phyloP scores from a whole-genome alignment of 345 rosid genomes.

The Populus simonii region DNA sequence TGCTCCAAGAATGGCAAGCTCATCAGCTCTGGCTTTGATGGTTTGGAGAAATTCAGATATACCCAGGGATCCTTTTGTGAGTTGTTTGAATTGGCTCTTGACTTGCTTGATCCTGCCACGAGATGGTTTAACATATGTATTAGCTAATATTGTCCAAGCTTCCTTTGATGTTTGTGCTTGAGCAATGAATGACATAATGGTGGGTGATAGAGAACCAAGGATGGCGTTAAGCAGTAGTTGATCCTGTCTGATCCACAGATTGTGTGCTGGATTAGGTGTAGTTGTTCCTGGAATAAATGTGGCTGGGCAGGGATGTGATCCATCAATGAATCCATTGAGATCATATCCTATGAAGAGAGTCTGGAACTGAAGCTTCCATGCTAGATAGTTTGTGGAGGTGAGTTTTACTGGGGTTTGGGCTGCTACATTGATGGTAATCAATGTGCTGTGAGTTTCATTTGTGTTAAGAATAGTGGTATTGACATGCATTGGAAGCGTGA shows the following conservation, averaged over 20 bases:
- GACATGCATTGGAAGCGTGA: too few relatives aligned
- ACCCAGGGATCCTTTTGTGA: not conserved
- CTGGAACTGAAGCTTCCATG: too few relatives aligned
- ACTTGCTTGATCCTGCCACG: not conserved
- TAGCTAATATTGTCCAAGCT: not conserved
- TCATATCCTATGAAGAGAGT: too few relatives aligned
- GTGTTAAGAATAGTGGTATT: too few relatives aligned
- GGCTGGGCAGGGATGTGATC: too few relatives aligned
- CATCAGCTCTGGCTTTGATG: not conserved
- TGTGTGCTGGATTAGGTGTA: too few relatives aligned
- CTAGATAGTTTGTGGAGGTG: too few relatives aligned
- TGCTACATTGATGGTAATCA: too few relatives aligned
- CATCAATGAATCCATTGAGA: too few relatives aligned
- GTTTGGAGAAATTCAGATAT: not conserved
- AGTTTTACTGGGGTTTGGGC: too few relatives aligned
- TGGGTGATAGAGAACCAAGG: not conserved
- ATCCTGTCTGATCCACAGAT: not conserved
- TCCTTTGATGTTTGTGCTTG: rapidly evolving
- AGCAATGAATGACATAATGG: not conserved
- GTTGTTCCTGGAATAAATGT: rapidly evolving
- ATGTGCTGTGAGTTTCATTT: too few relatives aligned
- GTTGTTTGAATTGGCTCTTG: not conserved
- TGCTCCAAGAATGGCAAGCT: not conserved
- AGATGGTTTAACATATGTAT: not conserved
- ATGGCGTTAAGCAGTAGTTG: not conserved